Evolutionary conservation across 2,329 filamentous ascomycete species (phyloP).

Genomic region (Massarina eburnea): DNA sequence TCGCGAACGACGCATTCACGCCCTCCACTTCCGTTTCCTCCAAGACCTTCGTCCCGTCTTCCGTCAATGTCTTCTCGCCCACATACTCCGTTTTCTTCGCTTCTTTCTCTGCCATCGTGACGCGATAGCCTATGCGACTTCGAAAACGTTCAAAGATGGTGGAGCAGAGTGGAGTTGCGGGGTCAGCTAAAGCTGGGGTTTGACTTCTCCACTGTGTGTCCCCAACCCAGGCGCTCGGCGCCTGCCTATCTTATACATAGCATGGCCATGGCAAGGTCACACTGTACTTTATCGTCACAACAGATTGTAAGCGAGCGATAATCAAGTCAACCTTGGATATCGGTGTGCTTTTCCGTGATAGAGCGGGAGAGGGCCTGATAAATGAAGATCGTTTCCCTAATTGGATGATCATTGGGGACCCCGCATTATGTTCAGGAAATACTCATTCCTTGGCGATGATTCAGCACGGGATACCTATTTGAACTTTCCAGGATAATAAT

Average conservation of each 20-base stretch:
- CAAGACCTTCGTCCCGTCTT: slow-evolving; percentile 20
- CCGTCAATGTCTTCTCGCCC: slow-evolving; percentile 17
- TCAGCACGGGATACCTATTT: slow-evolving; percentile 11
- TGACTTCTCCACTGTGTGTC: background rate
- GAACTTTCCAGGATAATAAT: background rate
- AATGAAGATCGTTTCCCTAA: slow-evolving; percentile 16
- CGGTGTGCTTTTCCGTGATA: slow-evolving; percentile 9
- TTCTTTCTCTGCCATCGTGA: slow-evolving; percentile 10
- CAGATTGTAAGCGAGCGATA: background rate
- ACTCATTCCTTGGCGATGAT: slow-evolving; percentile 9
- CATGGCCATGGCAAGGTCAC: slow-evolving; percentile 4
- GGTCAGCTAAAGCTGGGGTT: slow-evolving; percentile 1
- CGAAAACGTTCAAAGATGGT: background rate
- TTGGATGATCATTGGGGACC: slow-evolving; percentile 7
- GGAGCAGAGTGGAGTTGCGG: slow-evolving; percentile 7
- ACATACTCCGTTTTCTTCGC: slow-evolving; percentile 5
- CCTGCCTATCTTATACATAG: slow-evolving; percentile 10
- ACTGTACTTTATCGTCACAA: slow-evolving; percentile 19
- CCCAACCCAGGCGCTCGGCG: slow-evolving; percentile 4
- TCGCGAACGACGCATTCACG: slow-evolving; percentile 19
- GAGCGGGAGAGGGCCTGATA: slow-evolving; percentile 5
- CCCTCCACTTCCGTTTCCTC: slow-evolving; percentile 16
- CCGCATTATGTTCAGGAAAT: slow-evolving; percentile 13
- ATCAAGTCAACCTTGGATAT: slow-evolving; percentile 1
- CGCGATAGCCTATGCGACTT: background rate